Evolutionary conservation across 2,329 filamentous ascomycete species (phyloP), one percentile per base, ranked within the genome.

Genomic region (Fusarium sp.): DNA sequence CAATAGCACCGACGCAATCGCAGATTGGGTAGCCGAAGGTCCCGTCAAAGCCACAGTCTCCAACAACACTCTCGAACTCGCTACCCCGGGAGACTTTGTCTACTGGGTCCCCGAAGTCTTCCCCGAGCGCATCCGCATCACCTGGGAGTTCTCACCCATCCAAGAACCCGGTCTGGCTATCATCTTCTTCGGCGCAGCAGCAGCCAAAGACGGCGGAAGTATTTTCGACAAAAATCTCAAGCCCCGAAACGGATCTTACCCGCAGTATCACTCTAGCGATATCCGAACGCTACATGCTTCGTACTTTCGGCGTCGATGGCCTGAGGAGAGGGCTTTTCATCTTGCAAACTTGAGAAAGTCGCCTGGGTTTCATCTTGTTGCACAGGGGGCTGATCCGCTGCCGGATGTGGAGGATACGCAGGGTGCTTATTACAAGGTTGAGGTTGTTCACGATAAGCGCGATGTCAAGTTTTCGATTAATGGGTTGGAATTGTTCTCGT

Each of bases 241-340:
- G 1, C 72, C 74, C 1, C 71, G 75, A 30, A 77, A 77, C 11
- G 74, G 75, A 0, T 71, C 74, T 10, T 77, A 77, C 53, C 61
- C 75, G 4, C 75, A 77, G 14, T 77, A 77, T 24, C 75, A 77
- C 56, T 77, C 74, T 0, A 50, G 74, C 55, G 75, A 77, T 12
- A 77, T 77, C 1, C 72, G 66, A 3, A 77, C 75, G 31, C 33
- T 77, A 4, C 75, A 77, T 13, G 71, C 71, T 5, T 77, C 75
- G 7, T 77, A 77, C 35, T 77, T 77, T 18, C 74, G 75, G 9
- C 75, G 75, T 8, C 66, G 74, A 33, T 77, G 75, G 75, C 72
- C 72, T 2, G 74, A 76, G 10, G 75, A 77, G 62, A 53, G 75
- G 5, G 74, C 71, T 1, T 77, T 77, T 10, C 72, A 74, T 26